Conservation (phyloP, 2,329 filamentous ascomycete genomes). For the Talaromyces verruculosus region DNA sequence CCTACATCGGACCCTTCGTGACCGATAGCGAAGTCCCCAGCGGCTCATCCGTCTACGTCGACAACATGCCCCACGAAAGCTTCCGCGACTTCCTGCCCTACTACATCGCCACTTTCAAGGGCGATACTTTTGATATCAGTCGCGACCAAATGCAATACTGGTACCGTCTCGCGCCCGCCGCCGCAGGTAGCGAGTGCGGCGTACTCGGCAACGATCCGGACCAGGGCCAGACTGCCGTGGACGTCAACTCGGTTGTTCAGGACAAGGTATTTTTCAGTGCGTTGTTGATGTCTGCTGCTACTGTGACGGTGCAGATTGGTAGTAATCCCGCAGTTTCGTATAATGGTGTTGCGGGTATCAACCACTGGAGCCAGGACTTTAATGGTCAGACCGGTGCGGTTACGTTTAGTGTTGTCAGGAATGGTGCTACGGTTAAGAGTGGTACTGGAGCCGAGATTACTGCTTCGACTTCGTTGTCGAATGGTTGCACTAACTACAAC, state of each 20-base stretch:
- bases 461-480: constrained; percentile 14
- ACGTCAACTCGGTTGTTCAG: constrained; percentile 30
- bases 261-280: constrained; percentile 37
- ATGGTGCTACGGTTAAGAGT: constrained; percentile 26
- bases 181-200: constrained; percentile 30
- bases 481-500: constrained; percentile 22
- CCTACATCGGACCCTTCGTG: constrained; percentile 56
- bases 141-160: constrained; percentile 35
- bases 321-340: constrained; percentile 26
- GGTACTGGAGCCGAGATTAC: constrained; percentile 35
- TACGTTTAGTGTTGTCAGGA: constrained; percentile 30
- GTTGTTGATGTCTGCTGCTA: constrained; percentile 29
- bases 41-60: constrained; percentile 44
- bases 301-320: constrained; percentile 35
- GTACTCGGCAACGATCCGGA: constrained; percentile 37
- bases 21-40: constrained; percentile 46
- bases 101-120: constrained; percentile 35
- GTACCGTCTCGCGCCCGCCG: constrained; percentile 36
- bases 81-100: constrained; percentile 38
- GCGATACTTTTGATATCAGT: constrained; percentile 15
- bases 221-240: constrained; percentile 30
- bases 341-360: constrained; percentile 28
- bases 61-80: constrained; percentile 34
- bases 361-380: constrained; percentile 38
- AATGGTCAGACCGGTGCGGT: constrained; percentile 33